A percentile compares a stretch with the other conserved stretches of the same genome.
Evolutionary conservation across 371 early-diverging fungal species (phyloP).

Genomic region (Funneliformis caledonium): DNA sequence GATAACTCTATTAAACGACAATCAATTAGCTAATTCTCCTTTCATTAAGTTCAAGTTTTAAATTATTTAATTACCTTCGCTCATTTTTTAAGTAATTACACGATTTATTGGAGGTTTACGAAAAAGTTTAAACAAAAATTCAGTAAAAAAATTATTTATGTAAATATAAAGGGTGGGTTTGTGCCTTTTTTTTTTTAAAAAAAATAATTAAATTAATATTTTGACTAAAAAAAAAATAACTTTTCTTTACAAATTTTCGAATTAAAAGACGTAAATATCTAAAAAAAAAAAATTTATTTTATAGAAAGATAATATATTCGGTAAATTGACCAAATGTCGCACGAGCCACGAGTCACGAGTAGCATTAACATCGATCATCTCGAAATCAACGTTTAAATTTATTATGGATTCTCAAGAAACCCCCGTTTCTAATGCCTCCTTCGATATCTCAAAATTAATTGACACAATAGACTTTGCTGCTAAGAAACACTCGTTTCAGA

Average conservation of each 20-base stretch:
- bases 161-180: neutral
- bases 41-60: too few relatives aligned
- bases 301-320: too few relatives aligned
- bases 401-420: neutral
- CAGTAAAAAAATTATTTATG: neutral
- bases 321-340: too few relatives aligned
- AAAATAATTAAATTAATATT: too few relatives aligned
- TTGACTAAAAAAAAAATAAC: too few relatives aligned
- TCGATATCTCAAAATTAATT: conserved; percentile 41
- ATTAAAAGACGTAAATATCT: too few relatives aligned
- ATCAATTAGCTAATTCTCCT: too few relatives aligned
- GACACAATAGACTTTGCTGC: conserved; percentile 55
- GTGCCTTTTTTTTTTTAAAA: too few relatives aligned
- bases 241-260: too few relatives aligned
- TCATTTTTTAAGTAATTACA: neutral
- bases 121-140: neutral
- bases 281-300: too few relatives aligned
- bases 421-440: neutral
- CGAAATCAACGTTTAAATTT: neutral
- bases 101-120: neutral
- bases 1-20: neutral
- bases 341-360: too few relatives aligned
- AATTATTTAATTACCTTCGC: neutral
- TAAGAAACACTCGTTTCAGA: conserved; percentile 53
- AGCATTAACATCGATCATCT: too few relatives aligned